Base-by-base conservation (phyloP, 2,329 filamentous ascomycete species). In the Sporothrix schenckii region DNA sequence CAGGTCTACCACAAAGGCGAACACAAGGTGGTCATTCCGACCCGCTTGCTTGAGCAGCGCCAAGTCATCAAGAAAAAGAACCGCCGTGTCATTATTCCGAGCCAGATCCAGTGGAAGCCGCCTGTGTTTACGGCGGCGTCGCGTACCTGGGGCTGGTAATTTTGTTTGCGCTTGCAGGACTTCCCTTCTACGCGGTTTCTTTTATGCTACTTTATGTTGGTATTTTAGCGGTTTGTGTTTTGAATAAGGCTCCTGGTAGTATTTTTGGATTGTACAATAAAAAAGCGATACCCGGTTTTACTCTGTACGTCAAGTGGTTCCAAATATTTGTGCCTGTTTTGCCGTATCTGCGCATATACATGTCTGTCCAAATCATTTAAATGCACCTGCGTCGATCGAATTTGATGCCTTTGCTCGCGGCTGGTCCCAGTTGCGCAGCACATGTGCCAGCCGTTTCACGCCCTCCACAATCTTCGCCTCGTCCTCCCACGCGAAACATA, bases 1-100 rank as follows among this genome's bases (percentile, higher is more conserved):
- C 88, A 98, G 78, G 88, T 95, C 60, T 98, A 98, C 78, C 93
- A 94, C 76, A 97, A 97, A 84, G 94, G 94, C 74, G 94, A 97
- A 77, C 95, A 98, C 84, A 94, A 98, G 79, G 92, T 99, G 75
- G 93, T 98, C 30, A 85, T 99, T 44, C 94, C 94, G 0, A 91
- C 95, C 73, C 89, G 92, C 72, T 86, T 97, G 67, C 85, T 97
- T 70, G 86, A 91, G 78, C 88, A 92, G 76, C 86, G 91, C 74
- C 91, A 93, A 75, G 96, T 93, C 81, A 88, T 92, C 74, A 93
- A 91, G 80, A 78, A 87, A 68, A 97, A 96, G 80, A 88, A 90
- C 71, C 90, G 90, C 79, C 86, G 91, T 69, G 81, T 86, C 58
- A 94, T 99, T 74, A 91, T 97, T 72, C 85, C 94, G 0, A 86